These are phyloP conservation scores for Nicotiana otophora DNA, from an alignment of 257 asterid genomes.

Conservation along the genomic window DNA sequence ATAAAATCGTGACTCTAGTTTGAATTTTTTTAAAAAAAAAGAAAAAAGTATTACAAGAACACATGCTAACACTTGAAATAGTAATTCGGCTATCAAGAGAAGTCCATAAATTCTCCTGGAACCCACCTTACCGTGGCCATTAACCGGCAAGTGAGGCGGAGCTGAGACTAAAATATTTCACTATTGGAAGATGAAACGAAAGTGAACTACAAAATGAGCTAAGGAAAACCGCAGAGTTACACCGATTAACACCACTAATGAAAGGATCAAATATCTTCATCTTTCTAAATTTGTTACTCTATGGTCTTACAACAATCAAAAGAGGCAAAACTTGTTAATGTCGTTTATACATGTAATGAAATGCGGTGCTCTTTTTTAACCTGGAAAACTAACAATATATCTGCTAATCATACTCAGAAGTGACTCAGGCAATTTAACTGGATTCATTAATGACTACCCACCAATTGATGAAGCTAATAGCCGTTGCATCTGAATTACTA, in stretches of 20 bases:
- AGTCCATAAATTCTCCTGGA: neutral
- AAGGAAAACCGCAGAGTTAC: neutral
- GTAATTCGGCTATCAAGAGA: neutral
- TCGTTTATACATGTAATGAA: neutral
- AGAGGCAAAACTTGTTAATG: neutral
- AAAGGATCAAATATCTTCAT: neutral
- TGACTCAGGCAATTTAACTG: neutral
- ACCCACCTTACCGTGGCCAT: neutral
- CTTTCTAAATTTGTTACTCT: neutral
- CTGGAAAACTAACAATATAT: neutral
- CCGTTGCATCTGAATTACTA: neutral
- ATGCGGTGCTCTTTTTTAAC: neutral
- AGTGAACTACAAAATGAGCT: neutral
- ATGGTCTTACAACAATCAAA: neutral
- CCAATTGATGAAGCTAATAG: neutral
- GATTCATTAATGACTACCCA: neutral
- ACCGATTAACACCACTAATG: neutral
- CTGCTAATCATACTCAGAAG: neutral
- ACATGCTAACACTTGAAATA: neutral
- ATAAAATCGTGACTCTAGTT: too few relatives aligned
- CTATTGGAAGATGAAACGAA: neutral
- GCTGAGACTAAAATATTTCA: neutral
- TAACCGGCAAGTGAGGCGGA: neutral
- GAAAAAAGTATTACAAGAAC: neutral
- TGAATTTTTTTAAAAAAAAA: too few relatives aligned